Evolutionary conservation across 441 rosid genomes (phyloP), one percentile per base, ranked within the genome.

Genomic region (Adansonia grandidieri): DNA sequence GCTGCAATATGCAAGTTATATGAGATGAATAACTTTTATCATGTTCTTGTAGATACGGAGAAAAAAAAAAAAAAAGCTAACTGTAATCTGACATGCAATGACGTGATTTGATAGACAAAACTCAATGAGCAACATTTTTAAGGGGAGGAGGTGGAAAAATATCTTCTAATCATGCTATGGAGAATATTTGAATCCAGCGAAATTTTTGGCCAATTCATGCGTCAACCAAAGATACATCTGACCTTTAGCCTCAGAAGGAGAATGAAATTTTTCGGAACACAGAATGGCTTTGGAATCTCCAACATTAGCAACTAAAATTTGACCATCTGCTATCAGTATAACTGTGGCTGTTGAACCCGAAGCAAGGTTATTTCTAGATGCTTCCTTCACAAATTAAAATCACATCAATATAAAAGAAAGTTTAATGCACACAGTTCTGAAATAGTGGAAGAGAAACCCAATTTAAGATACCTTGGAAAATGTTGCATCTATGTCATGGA

Each of bases 261-360:
- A 88, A 84, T 85, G 93, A 82, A 89, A 89, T 11, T 85, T 88
- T 86, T 93, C 93, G 32, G 98, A 92, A 87, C 99, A 95, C 75
- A 95, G 79, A 82, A 93, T 83, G 57, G 99, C 99, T 87, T 95
- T 95, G 42, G 99, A 95, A 80, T 95, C 99, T 69, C 99, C 99
- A 78, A 95, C 77, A 77, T 91, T 95, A 76, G 97, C 98, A 75
- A 89, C 99, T 88, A 95, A 84, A 76, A 93, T 82, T 72, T 88
- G 93, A 75, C 90, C 96, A 79, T 92, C 94, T 56, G 89, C 99
- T n/a, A 90, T 86, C 54, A 95, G 84, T 75, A 89, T 88, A 80
- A 95, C 80, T 60, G 98, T 88, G 61, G 99, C 98, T 0, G 98
- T 95, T 65, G 99, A 90, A 73, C 99, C 99, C 11, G 99, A 88